phyloP scores from a whole-genome alignment of 352 stramenopile species.

The Phytophthora sp. region DNA sequence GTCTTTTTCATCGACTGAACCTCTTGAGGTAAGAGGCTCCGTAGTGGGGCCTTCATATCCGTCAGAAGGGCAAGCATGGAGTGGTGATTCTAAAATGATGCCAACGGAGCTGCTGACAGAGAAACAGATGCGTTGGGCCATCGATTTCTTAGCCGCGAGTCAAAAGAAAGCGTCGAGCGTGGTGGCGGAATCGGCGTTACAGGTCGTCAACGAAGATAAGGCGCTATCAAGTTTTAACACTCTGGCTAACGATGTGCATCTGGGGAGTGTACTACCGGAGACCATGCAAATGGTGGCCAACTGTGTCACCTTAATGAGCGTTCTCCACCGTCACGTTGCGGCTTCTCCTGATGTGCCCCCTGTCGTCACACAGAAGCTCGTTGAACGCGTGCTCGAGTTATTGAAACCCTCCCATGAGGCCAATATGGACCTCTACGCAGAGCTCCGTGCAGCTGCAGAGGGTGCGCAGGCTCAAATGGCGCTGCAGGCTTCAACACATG shows the following conservation, averaged over 20 bases:
- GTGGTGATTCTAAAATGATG: background rate
- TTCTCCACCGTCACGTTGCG: slow-evolving; percentile 38
- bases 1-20: slow-evolving; percentile 34
- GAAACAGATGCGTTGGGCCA: slow-evolving; percentile 71
- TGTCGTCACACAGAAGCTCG: slow-evolving; percentile 64
- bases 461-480: slow-evolving; percentile 40
- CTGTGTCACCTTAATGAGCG: slow-evolving; percentile 64
- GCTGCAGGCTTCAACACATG: slow-evolving; percentile 9
- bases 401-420: slow-evolving; percentile 53
- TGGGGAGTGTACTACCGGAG: slow-evolving; percentile 31
- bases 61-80: slow-evolving; percentile 3
- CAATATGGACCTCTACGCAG: slow-evolving; percentile 73
- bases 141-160: slow-evolving; percentile 59
- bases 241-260: background rate
- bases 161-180: slow-evolving; percentile 43
- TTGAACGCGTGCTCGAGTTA: slow-evolving; percentile 66
- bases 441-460: slow-evolving; percentile 45
- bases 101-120: slow-evolving; percentile 40
- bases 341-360: slow-evolving; percentile 40
- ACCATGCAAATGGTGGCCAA: slow-evolving; percentile 59
- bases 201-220: slow-evolving; percentile 27
- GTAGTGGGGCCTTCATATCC: slow-evolving; percentile 3
- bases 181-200: slow-evolving; percentile 20
- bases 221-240: slow-evolving; percentile 1
- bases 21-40: background rate